Percentiles rank a stretch among this genome's conserved stretches.
These are phyloP conservation scores for sweet orange (Citrus sinensis) DNA, from an alignment of 345 rosid genomes.

Conservation along the genomic window DNA sequence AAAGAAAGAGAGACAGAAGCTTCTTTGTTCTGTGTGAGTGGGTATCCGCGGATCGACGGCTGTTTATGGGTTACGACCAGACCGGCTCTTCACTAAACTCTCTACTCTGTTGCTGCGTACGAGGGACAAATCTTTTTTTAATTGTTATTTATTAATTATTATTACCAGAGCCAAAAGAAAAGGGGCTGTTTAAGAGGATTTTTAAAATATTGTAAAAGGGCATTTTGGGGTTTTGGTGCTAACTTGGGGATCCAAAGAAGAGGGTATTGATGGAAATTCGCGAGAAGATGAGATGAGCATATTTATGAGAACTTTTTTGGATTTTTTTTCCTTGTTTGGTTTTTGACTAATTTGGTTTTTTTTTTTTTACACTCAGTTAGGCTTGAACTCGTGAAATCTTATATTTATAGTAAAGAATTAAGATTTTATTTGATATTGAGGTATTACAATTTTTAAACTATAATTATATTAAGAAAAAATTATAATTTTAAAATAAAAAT, in stretches of 20 bases:
- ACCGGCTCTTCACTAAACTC: background rate
- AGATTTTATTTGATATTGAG: too few relatives aligned
- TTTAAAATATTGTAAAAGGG: background rate
- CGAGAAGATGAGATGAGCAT: background rate
- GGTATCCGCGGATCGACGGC: constrained; percentile 2
- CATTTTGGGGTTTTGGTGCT: background rate
- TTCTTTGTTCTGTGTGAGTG: background rate
- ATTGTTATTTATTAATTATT: background rate
- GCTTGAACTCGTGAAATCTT: too few relatives aligned
- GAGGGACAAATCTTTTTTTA: background rate
- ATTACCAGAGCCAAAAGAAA: background rate
- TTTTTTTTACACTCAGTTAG: background rate
- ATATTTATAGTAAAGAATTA: too few relatives aligned
- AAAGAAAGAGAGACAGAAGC: background rate
- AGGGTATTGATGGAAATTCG: background rate
- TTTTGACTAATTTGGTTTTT: background rate
- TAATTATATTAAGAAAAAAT: too few relatives aligned
- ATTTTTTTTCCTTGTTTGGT: too few relatives aligned
- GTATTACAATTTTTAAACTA: too few relatives aligned
- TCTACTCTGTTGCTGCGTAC: background rate
- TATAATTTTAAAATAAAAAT: too few relatives aligned
- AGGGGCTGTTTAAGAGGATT: background rate
- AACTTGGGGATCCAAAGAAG: fast-evolving
- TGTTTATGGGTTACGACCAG: background rate
- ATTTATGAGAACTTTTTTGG: too few relatives aligned